Base-by-base conservation (phyloP, 805 yeast genomes). In the Starmera pachycereana region DNA sequence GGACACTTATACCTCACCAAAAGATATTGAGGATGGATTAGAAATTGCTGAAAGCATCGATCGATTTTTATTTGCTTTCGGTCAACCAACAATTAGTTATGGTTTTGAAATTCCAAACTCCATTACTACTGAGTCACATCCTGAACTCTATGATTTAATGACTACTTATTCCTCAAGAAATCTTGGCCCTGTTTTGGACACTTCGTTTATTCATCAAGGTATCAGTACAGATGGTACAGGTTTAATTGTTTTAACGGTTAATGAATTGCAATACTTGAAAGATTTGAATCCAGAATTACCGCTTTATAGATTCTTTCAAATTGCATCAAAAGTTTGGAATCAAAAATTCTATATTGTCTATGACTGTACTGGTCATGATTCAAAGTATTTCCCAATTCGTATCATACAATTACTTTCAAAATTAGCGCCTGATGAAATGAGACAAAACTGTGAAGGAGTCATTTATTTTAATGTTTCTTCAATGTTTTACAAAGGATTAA, bases 151-250 rank as follows among this genome's bases (percentile, higher is more conserved):
- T 49, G 94, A 86, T 41, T 83, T 83, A 47, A 79, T 87, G 86
- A 71, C 76, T 22, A 78, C 76, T 41, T 71, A 77, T 59, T 66
- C 86, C 0, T 62, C 73, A 36, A 70, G 72, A 43, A 77, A 78
- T 43, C 58, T 70, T 10, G 72, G 71, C 5, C 45, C 54, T n/a
- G 55, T 68, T 6, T 51, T 63, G 18, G 74, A 72, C 12, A 49
- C 60, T 12, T 63, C 68, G 0, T 62, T 79, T 31, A 68, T 83
- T 10, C 76, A 73, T 38, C 86, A 76, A 45, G 75, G 83, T 1
- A 74, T 81, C 12, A 75, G 81, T 31, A 66, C 71, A 32, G 94
- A 84, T 52, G 95, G 95, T 12, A 60, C 75, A 0, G 94, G 92
- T 1, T 68, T 78, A 16, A 62, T 83, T 25, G 76, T 81, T 4